These are phyloP conservation scores for Sungouiella blattae DNA, from an alignment of 805 yeast genomes.

Conservation along the genomic window DNA sequence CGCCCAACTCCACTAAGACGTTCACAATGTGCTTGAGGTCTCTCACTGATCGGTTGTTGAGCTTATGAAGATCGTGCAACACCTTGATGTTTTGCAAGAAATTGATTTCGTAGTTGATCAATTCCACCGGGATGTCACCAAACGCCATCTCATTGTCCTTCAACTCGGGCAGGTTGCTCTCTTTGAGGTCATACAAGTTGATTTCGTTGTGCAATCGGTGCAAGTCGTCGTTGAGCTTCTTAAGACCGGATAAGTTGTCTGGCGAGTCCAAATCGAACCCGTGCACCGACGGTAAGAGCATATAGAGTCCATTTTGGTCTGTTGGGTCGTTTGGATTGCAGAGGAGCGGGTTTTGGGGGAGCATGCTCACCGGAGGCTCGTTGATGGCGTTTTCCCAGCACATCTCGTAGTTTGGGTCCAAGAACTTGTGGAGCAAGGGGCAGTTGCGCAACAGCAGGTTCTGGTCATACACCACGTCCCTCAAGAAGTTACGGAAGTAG, in stretches of 20 bases:
- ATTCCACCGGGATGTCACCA: slow-evolving; percentile 26
- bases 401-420: slow-evolving; percentile 48
- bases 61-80: slow-evolving; percentile 33
- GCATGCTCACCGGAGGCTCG: slow-evolving; percentile 41
- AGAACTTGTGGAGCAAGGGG: slow-evolving; percentile 41
- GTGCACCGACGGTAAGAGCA: slow-evolving; percentile 43
- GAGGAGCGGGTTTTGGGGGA: slow-evolving; percentile 47
- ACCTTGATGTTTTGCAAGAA: slow-evolving; percentile 32
- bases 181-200: slow-evolving; percentile 24
- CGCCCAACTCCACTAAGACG: slow-evolving; percentile 50
- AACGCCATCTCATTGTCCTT: slow-evolving; percentile 14
- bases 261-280: slow-evolving; percentile 32
- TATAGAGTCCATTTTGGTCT: slow-evolving; percentile 50
- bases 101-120: slow-evolving; percentile 32
- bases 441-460: slow-evolving; percentile 31
- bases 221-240: slow-evolving; percentile 34
- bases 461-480: slow-evolving; percentile 33
- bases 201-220: slow-evolving; percentile 31
- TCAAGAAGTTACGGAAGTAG: slow-evolving; percentile 41
- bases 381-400: slow-evolving; percentile 51
- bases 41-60: slow-evolving; percentile 35
- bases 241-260: slow-evolving; percentile 30
- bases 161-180: slow-evolving; percentile 9
- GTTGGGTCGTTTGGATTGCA: slow-evolving; percentile 51
- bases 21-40: slow-evolving; percentile 37